A percentile compares a stretch with the other conserved stretches of the same genome.
Conservation (phyloP, 2,329 filamentous ascomycete species). For the Cladosporium sp. region DNA sequence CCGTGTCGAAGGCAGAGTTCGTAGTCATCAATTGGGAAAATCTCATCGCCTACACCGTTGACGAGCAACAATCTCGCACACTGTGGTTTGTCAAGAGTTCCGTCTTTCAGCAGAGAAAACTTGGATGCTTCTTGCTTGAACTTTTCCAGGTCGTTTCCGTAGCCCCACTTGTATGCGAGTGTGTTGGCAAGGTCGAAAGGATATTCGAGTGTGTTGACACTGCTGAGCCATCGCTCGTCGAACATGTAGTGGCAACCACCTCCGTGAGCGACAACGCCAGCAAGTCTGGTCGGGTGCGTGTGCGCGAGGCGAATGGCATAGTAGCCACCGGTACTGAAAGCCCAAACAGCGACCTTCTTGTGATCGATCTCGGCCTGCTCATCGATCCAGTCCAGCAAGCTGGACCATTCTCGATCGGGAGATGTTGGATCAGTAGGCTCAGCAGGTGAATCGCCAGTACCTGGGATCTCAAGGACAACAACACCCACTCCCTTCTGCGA, state of each 20-base stretch:
- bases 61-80: slow-evolving; percentile 51
- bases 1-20: slow-evolving; percentile 52
- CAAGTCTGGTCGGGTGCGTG: slow-evolving; percentile 49
- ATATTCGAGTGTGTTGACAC: slow-evolving; percentile 54
- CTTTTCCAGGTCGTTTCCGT: slow-evolving; percentile 34
- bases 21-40: slow-evolving; percentile 59
- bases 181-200: slow-evolving; percentile 54
- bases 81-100: slow-evolving; percentile 47
- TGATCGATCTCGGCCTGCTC: slow-evolving; percentile 45
- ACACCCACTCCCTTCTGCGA: slow-evolving; percentile 46
- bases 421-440: slow-evolving; percentile 40
- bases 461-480: slow-evolving; percentile 53
- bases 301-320: slow-evolving; percentile 55
- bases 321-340: slow-evolving; percentile 55
- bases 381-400: slow-evolving; percentile 52
- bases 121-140: slow-evolving; percentile 49
- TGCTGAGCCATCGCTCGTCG: slow-evolving; percentile 48
- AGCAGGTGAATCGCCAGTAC: slow-evolving; percentile 54
- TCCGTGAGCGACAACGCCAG: slow-evolving; percentile 50
- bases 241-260: slow-evolving; percentile 59
- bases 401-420: slow-evolving; percentile 51
- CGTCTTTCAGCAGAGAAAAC: slow-evolving; percentile 52
- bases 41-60: slow-evolving; percentile 56
- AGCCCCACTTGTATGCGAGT: slow-evolving; percentile 47
- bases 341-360: slow-evolving; percentile 49